Base-by-base conservation (phyloP, 495 filamentous ascomycete species). In the Tuber magnatum region DNA sequence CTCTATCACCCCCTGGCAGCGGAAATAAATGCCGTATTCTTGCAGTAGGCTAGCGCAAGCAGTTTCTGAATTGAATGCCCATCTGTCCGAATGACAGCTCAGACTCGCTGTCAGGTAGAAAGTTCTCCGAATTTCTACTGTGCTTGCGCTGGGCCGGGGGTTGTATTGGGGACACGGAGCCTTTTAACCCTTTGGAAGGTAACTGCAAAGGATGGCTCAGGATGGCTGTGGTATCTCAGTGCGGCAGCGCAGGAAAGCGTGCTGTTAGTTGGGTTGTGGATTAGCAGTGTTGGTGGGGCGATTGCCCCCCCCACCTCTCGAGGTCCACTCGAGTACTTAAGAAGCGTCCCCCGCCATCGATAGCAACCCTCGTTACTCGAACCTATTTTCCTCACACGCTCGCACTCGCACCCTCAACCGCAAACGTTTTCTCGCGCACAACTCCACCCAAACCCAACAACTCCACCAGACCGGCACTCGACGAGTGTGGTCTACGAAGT, bases 401-500 rank as follows among this genome's bases (percentile, higher is more conserved):
- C 69, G 69, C 69, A 40, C 39, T 40, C 69, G 69, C 69, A 71
- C 39, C n/a, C 74, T 41, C 74, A 28, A 74, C 76, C 42, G 75
- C 80, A 18, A 68, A 76, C 35, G 77, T 71, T 35, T 72, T 68
- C 32, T 65, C 28, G 28, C 56, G 2, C 56, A 14, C 56, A 16
- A 10, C 28, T 32, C 8, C 35, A 32, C 35, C 56, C 56, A 65
- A 65, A 65, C 56, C 14, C 5, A 35, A 61, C 43, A n/a, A 32
- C 74, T 70, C 20, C 61, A 79, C 35, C 20, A 70, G 87, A 88
- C 87, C 86, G 86, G 85, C 84, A 86, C 87, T 80, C 81, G 73
- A 81, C 78, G 81, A 85, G 85, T 84, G 88, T 87, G 88, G 85
- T 89, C 88, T 83, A 83, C 78, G 74, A 83, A 84, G 86, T 85